Base-by-base conservation (phyloP, 1,284 basidiomycete genomes). In the Fereydounia khargensis region DNA sequence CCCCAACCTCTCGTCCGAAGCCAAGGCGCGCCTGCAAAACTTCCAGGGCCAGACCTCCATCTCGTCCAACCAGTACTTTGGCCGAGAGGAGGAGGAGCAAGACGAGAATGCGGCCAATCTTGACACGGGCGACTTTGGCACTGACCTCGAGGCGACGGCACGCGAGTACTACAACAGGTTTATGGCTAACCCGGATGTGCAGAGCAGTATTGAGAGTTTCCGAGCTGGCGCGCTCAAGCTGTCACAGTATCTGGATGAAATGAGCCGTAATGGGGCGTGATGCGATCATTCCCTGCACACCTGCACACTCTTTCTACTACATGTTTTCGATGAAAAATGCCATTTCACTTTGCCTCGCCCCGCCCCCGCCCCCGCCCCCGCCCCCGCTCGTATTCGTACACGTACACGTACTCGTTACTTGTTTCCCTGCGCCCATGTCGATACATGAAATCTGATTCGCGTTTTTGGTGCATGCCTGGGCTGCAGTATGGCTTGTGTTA, bases 41-140 rank as follows among this genome's bases (percentile, higher is more conserved):
- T 98, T 99, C 84, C 83, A 86, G 65, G 92, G 92, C 14, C 90
- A 94, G 19, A 89, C 88, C 0, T 85, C 90, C 23, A 98, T 98
- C 73, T 95, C 91, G 5, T 92, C 89, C 31, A 73, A 72, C 51
- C 70, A 73, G 55, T 74, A 95, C 86, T 69, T 68, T 78, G 95
- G 94, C 3, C 82, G 91, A 17, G 86, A 89, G 10, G 92, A 96
- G 33, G 88, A 91, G 36, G 88, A 88, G 9, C 84, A 80, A 5
- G 64, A 43, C 4, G 61, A 59, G 24, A 49, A 58, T 32, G 47
- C 42, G 35, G 24, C 41, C 31, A 9, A 33, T 22, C 8, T 37
- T 6, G 21, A 39, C 16, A 48, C 64, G n/a, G 70, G 62, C 10
- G 70, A 75, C 37, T 70, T 70, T 28, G 47, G 48, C 18, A 28